A percentile compares a stretch with the other conserved stretches of the same genome.
Evolutionary conservation across 1,284 basidiomycete genomes (phyloP).

Genomic region (Boletellus deceptivus): DNA sequence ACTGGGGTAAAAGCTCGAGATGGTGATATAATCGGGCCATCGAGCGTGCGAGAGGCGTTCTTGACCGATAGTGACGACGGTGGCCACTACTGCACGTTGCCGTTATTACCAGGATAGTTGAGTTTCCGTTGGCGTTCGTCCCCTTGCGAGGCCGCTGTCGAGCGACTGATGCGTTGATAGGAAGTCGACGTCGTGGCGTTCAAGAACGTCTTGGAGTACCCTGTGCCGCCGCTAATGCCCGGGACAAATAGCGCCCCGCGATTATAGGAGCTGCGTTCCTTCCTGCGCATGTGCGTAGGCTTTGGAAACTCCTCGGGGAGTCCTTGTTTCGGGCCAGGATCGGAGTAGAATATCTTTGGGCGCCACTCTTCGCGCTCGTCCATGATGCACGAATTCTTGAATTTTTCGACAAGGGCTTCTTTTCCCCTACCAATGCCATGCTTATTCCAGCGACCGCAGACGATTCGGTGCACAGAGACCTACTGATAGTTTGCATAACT

Average conservation of each 20-base stretch:
- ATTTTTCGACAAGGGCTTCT: slow-evolving; percentile 81
- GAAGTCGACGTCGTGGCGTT: slow-evolving; percentile 21
- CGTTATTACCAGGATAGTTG: slow-evolving; percentile 15
- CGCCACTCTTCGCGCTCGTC: slow-evolving; percentile 78
- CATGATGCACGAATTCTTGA: slow-evolving; percentile 84
- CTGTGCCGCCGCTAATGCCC: slow-evolving; percentile 32
- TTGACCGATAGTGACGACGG: not conserved
- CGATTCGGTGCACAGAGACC: slow-evolving; percentile 28
- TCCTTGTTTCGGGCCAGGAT: slow-evolving; percentile 65
- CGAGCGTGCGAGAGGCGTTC: not conserved
- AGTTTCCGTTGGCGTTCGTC: slow-evolving; percentile 31
- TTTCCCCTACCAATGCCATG: slow-evolving; percentile 58
- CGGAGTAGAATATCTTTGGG: slow-evolving; percentile 81
- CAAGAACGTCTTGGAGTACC: slow-evolving; percentile 31
- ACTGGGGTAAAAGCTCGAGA: slow-evolving; percentile 3
- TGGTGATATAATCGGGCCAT: slow-evolving; percentile 7
- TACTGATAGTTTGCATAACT: slow-evolving; percentile 86
- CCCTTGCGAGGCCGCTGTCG: slow-evolving; percentile 12
- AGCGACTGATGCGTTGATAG: slow-evolving; percentile 22
- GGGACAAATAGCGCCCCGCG: slow-evolving; percentile 67
- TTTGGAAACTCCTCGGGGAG: slow-evolving; percentile 78
- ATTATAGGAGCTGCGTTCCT: slow-evolving; percentile 73
- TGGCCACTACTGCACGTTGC: slow-evolving; percentile 5
- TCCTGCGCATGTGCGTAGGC: slow-evolving; percentile 71
- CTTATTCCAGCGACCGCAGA: slow-evolving; percentile 9